Conservation (phyloP, 2,329 filamentous ascomycete species). For the Colletotrichum zoysiae region DNA sequence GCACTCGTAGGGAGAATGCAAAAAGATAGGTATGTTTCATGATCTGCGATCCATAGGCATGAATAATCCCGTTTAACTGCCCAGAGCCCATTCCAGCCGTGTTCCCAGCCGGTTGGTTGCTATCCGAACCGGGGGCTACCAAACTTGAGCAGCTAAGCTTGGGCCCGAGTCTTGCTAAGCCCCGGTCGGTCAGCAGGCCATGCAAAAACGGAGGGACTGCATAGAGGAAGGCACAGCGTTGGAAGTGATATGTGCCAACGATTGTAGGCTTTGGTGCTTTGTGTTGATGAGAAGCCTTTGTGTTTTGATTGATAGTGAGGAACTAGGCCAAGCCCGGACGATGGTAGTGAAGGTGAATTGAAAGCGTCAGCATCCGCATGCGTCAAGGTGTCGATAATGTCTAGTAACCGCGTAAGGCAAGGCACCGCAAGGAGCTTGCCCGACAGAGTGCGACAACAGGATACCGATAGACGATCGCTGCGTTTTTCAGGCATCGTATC, state of each 20-base stretch:
- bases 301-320: neutral
- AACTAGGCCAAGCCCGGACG: neutral
- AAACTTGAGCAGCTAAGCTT: neutral
- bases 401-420: neutral
- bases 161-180: neutral
- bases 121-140: neutral
- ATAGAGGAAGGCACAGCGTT: neutral
- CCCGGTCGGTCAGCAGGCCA: neutral
- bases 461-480: neutral
- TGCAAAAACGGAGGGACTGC: neutral
- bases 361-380: conserved; percentile 14
- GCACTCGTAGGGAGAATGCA: conserved; percentile 11
- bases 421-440: no score
- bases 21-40: neutral
- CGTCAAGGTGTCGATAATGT: conserved; percentile 7
- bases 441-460: neutral
- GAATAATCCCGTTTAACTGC: neutral
- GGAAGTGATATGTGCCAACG: neutral
- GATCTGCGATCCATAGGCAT: neutral
- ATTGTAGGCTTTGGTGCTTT: neutral
- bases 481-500: neutral
- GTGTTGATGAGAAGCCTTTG: conserved; percentile 15
- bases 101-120: conserved; percentile 19
- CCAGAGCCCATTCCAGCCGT: conserved; percentile 13
- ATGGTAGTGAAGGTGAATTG: neutral